phyloP scores from a whole-genome alignment of 1,284 basidiomycete genomes.

The Leccinum ponderosum region DNA sequence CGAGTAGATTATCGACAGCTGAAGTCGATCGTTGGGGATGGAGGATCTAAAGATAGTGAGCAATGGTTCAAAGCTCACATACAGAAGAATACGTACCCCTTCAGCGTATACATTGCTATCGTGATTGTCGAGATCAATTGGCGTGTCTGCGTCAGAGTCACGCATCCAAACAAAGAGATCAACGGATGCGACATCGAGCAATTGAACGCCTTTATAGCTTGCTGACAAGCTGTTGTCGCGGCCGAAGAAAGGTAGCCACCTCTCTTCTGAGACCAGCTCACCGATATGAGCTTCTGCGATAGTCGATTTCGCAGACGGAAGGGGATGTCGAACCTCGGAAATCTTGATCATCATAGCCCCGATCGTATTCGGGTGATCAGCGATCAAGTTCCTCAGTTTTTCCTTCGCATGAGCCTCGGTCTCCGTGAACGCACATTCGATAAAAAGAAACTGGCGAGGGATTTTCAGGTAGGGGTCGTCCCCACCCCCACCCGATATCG shows the following conservation, averaged over 20 bases:
- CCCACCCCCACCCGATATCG: neutral
- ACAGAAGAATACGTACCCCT: neutral
- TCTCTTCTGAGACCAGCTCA: neutral
- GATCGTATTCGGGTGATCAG: neutral
- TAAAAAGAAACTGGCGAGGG: neutral
- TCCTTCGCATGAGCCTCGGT: neutral
- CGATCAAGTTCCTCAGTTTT: neutral
- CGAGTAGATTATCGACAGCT: neutral
- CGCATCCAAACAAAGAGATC: neutral
- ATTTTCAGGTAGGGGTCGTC: neutral
- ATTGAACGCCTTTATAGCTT: neutral
- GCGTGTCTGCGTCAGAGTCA: neutral
- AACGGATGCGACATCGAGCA: neutral
- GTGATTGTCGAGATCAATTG: neutral
- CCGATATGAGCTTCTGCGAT: neutral
- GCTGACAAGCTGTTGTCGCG: neutral
- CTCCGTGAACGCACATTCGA: neutral
- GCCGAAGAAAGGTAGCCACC: neutral
- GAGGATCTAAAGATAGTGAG: neutral
- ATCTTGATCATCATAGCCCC: neutral
- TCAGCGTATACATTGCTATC: neutral
- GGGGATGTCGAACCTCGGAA: neutral
- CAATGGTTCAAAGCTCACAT: neutral
- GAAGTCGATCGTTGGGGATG: neutral
- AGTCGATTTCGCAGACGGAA: neutral